phyloP scores from a whole-genome alignment of 352 stramenopile genomes.

The Nothophytophthora sp. region DNA sequence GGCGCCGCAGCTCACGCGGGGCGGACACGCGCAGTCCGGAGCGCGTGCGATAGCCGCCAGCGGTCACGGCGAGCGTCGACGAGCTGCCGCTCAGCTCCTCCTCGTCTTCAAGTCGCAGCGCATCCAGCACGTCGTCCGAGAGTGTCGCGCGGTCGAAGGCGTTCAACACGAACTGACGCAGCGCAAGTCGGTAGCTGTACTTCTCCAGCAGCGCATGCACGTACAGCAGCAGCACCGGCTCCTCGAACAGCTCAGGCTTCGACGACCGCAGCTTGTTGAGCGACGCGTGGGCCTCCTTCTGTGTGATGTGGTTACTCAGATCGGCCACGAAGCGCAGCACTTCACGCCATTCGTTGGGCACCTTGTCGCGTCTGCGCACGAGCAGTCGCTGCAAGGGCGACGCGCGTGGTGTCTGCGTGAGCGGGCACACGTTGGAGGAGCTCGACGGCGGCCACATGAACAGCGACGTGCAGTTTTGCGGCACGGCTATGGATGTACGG shows the following conservation, averaged over 20 bases:
- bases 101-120: constrained; percentile 48
- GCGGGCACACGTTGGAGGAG: constrained; percentile 26
- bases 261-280: constrained; percentile 79
- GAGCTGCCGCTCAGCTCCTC: constrained; percentile 29
- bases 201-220: constrained; percentile 82
- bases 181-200: constrained; percentile 84
- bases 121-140: constrained; percentile 80
- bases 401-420: constrained; percentile 64
- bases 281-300: constrained; percentile 86
- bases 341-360: constrained; percentile 78
- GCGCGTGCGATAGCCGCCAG: constrained; percentile 38
- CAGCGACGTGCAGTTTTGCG: constrained; percentile 76
- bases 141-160: constrained; percentile 73
- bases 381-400: constrained; percentile 65
- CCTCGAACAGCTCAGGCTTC: constrained; percentile 81
- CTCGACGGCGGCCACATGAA: constrained; percentile 74
- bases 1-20: constrained; percentile 53
- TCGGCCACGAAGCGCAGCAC: constrained; percentile 78
- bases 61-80: not conserved
- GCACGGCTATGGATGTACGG: constrained; percentile 78
- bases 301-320: constrained; percentile 89
- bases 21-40: constrained; percentile 46
- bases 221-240: constrained; percentile 80
- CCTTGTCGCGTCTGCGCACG: constrained; percentile 44
- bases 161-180: constrained; percentile 88